Conservation (phyloP, 169 alveolate genomes). For the Cryptosporidium xiaoi region DNA sequence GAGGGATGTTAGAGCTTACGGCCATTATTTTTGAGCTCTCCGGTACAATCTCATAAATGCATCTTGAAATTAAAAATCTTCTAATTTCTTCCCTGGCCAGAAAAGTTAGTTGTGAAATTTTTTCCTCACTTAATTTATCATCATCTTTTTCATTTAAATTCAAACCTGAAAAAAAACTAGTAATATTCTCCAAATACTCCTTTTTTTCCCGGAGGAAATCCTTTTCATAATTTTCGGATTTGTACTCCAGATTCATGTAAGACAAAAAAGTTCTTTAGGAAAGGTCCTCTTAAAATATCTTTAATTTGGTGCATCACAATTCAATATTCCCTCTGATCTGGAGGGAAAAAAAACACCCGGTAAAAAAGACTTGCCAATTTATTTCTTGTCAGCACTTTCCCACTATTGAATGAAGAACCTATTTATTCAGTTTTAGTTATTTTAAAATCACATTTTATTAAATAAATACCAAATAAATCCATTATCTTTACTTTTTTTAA, state of each 20-base stretch:
- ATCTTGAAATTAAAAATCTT: constrained; percentile 17
- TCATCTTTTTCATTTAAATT: not conserved
- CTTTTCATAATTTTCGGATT: constrained; percentile 33
- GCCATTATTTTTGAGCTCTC: constrained; percentile 53
- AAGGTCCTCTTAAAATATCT: not conserved
- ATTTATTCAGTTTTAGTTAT: not conserved
- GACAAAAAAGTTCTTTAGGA: not conserved
- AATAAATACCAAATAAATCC: too few species aligned
- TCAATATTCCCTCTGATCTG: constrained; percentile 10
- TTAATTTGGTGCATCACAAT: constrained; percentile 13
- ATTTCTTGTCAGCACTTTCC: not conserved
- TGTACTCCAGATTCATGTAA: constrained; percentile 16
- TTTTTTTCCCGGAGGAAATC: constrained; percentile 21
- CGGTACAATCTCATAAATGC: constrained; percentile 37
- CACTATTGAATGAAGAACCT: too few species aligned
- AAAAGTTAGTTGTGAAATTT: not conserved
- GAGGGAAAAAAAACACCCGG: constrained; percentile 67
- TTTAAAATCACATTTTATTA: not conserved
- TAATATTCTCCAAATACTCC: constrained; percentile 12
- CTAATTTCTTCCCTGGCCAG: not conserved
- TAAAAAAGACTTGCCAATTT: not conserved
- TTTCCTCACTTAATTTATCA: not conserved
- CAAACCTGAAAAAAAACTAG: constrained; percentile 11
- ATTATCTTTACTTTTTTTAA: not conserved
- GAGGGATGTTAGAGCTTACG: constrained; percentile 49